Evolutionary conservation across 495 filamentous ascomycete genomes (phyloP).

Genomic region (Amphirosellinia nigrospora): DNA sequence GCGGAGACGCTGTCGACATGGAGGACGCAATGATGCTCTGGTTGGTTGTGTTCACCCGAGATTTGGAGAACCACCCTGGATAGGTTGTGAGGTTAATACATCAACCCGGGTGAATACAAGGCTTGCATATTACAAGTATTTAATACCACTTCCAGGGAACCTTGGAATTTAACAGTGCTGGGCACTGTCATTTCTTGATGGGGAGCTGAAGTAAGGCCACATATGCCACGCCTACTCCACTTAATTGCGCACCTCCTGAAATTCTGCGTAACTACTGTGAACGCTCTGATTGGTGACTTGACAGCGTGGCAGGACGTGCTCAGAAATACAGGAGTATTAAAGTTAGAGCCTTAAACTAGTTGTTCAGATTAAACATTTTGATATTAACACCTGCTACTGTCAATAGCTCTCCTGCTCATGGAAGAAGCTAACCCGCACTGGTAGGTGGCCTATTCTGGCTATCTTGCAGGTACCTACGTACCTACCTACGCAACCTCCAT

Average conservation of each 20-base stretch:
- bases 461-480: background rate
- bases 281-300: background rate
- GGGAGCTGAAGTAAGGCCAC: constrained; percentile 13
- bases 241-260: constrained; percentile 7
- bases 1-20: constrained; percentile 48
- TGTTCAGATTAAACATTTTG: background rate
- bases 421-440: background rate
- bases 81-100: constrained; percentile 10
- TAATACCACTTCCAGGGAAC: too few species aligned
- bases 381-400: background rate
- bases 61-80: constrained; percentile 10
- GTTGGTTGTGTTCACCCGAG: constrained; percentile 18
- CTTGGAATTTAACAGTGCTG: constrained; percentile 1
- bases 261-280: background rate
- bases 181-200: constrained; percentile 9
- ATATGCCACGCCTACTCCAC: constrained; percentile 1
- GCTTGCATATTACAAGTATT: constrained; percentile 16
- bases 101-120: constrained; percentile 8
- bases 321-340: background rate
- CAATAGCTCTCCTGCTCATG: background rate
- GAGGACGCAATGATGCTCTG: constrained; percentile 13
- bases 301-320: background rate
- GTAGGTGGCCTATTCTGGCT: background rate
- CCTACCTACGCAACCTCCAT: background rate
- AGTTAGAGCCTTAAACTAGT: background rate